Conservation (phyloP, 2,329 filamentous ascomycete genomes). For the Keithomyces neogunnii region DNA sequence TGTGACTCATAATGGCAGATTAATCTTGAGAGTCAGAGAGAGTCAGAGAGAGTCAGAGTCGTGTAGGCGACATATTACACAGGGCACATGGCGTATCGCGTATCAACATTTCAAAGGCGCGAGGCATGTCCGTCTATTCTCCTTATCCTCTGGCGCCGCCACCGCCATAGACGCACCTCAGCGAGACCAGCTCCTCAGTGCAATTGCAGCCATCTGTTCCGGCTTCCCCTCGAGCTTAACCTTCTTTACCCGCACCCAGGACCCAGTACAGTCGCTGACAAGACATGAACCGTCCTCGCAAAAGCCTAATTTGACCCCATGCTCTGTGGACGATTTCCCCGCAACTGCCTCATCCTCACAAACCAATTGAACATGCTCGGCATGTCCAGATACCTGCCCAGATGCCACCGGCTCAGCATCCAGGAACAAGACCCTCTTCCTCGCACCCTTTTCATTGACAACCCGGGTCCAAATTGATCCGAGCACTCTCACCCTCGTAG, state of each 20-base stretch:
- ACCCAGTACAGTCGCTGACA: neutral
- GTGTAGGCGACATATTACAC: too few relatives aligned
- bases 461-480: slow-evolving; percentile 56
- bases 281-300: slow-evolving; percentile 5
- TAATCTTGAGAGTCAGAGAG: too few relatives aligned
- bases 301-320: slow-evolving; percentile 1
- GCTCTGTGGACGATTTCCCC: slow-evolving; percentile 1
- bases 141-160: neutral
- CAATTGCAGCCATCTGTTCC: slow-evolving; percentile 16
- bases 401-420: slow-evolving; percentile 18
- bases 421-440: slow-evolving; percentile 31
- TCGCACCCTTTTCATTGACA: slow-evolving; percentile 14
- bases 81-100: too few relatives aligned
- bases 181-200: slow-evolving; percentile 12
- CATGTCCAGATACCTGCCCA: slow-evolving; percentile 2
- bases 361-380: slow-evolving; percentile 3
- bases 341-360: slow-evolving; percentile 10
- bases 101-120: too few relatives aligned
- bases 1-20: too few relatives aligned
- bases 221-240: slow-evolving; percentile 26
- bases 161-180: neutral
- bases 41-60: too few relatives aligned
- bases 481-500: slow-evolving; percentile 49
- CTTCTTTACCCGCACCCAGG: slow-evolving; percentile 18
- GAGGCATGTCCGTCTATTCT: neutral